phyloP scores from a whole-genome alignment of 441 rosid genomes.

The Erodium chrysanthum region DNA sequence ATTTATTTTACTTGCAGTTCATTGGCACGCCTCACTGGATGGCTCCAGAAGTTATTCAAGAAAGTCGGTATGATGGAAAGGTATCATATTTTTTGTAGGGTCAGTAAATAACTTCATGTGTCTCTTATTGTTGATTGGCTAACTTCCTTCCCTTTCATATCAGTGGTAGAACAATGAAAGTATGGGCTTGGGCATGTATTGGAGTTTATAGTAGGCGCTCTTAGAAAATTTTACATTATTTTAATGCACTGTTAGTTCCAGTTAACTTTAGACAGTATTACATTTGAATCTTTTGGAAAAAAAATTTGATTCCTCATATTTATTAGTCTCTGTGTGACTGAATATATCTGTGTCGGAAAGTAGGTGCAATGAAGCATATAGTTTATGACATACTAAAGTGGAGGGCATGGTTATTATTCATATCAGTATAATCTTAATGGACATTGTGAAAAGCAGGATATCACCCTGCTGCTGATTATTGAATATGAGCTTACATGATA shows the following conservation, averaged over 20 bases:
- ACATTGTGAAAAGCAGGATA: background rate
- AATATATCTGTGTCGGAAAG: background rate
- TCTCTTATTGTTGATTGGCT: constrained; percentile 2
- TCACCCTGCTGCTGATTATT: background rate
- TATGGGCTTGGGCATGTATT: background rate
- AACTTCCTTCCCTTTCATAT: background rate
- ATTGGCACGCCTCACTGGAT: constrained; percentile 99
- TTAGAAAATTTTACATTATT: background rate
- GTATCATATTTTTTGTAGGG: constrained; percentile 29
- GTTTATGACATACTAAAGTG: too few species aligned
- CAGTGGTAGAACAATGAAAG: background rate
- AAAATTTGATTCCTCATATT: background rate
- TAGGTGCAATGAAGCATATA: too few species aligned
- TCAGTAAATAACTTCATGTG: constrained; percentile 11
- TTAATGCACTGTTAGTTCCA: background rate
- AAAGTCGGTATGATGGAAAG: constrained; percentile 99
- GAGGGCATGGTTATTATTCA: too few species aligned
- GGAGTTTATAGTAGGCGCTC: background rate
- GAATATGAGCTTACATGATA: background rate
- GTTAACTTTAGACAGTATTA: background rate
- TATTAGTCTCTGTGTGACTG: background rate
- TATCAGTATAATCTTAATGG: background rate
- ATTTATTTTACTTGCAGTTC: constrained; percentile 45
- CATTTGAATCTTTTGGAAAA: background rate
- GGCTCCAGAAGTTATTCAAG: constrained; percentile 99